Conservation (phyloP, 2,329 filamentous ascomycete species). For the Immersiporthe knoxdaviesiana region DNA sequence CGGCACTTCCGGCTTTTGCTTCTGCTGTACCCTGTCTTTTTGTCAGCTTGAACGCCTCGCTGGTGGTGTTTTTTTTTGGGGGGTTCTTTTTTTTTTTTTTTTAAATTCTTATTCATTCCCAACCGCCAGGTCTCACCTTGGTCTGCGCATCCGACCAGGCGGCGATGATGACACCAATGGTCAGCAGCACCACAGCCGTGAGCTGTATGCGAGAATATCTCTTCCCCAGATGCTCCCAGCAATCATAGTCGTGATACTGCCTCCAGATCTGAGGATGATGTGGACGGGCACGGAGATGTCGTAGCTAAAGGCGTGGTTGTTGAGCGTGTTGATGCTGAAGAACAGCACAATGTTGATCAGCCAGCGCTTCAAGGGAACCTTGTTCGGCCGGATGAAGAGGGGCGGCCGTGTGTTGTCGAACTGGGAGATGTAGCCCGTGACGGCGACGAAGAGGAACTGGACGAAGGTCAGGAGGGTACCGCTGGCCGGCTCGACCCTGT, state of each 20-base stretch:
- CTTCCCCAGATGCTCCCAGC: constrained; percentile 86
- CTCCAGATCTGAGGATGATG: constrained; percentile 93
- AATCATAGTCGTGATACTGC: constrained; percentile 92
- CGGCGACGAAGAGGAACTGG: constrained; percentile 81
- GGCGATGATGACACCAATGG: constrained; percentile 81
- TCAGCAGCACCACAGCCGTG: constrained; percentile 79
- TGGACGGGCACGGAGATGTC: constrained; percentile 95
- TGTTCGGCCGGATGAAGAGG: constrained; percentile 75
- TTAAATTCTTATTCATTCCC: no score
- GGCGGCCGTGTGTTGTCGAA: constrained; percentile 69
- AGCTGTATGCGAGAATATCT: constrained; percentile 80
- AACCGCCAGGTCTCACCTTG: constrained; percentile 62
- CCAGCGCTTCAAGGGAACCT: constrained; percentile 85
- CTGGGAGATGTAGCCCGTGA: constrained; percentile 76
- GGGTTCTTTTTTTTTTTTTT: no score
- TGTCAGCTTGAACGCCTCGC: constrained; percentile 33
- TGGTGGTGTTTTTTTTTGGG: not conserved
- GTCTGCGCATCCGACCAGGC: constrained; percentile 87
- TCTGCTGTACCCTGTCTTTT: constrained; percentile 32
- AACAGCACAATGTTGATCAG: constrained; percentile 87
- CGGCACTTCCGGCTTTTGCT: constrained; percentile 35
- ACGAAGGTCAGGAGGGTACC: constrained; percentile 88
- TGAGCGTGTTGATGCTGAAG: constrained; percentile 91
- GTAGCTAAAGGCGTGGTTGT: constrained; percentile 98
- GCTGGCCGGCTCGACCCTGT: constrained; percentile 79